Base-by-base conservation (phyloP, 768 basidiomycete species). In the Cyclocybe cylindracea region DNA sequence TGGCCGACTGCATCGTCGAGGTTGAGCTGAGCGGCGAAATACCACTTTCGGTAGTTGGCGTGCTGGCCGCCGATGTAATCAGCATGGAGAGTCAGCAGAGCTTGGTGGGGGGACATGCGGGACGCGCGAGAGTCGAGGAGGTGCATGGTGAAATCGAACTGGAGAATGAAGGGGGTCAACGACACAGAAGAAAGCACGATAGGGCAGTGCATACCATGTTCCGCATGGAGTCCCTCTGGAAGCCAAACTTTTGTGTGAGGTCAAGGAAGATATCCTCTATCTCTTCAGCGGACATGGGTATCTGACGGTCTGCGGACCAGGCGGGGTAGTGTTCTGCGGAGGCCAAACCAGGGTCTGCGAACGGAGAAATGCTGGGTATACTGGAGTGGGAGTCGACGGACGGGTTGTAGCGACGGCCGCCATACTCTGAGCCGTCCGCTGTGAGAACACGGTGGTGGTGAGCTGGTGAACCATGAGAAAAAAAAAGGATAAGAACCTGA, bases 1-100 rank as follows among this genome's bases (percentile, higher is more conserved):
- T 94, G 89, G 43, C 97, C 97, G 53, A 98, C 94, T 29, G 96
- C 96, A 63, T 99, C 97, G 74, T 99, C 97, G 51, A 99, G 88
- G 68, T 98, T 96, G 68, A 99, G 89, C 68, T 99, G 97, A 10
- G 96, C 94, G 35, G 97, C 97, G 69, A 98, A 99, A 68, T 99
- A 99, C 97, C 97, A 98, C 72, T 98, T 98, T 68, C 97, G 90
- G 70, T 98, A 98, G 76, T 98, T 98, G 60, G 97, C 97, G 66
- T 98, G 91, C 65, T 94, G 91, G 41, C 97, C 97, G 50, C 97
- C 97, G 54, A 99, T 98, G 71, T 98, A 99, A 71, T 99, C 96
- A 47, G 96, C 96, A 67, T 99, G 97, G 18, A 99, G 80, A 35
- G 97, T 98, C 56, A 97, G 80, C 41, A 99, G 82, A 2, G 97